Evolutionary conservation across 2,329 filamentous ascomycete genomes (phyloP), one percentile per base, ranked within the genome.

Genomic region (Talaromyces sp.): DNA sequence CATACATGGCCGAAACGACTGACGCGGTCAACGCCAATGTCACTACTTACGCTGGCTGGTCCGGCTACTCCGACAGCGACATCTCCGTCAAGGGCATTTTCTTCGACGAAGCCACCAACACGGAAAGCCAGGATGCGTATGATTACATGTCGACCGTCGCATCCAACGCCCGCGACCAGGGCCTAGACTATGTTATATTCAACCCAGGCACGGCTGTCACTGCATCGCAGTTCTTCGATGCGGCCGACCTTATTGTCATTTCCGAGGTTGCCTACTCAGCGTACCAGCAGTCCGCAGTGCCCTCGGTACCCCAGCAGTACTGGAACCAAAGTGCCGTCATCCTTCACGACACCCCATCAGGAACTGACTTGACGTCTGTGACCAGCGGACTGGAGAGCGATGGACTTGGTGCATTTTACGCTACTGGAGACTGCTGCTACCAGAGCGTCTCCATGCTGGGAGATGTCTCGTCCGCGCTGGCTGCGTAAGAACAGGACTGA

Each of bases 1-100:
- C n/a, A 17, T 62, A 62, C 44, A 15, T 55, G 19, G 51, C 6
- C 8, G 22, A 52, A 17, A 19, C 8, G 19, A 57, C 32, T 17
- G 42, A 30, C 13, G 13, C 36, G 1, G 39, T 59, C 15, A 57
- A 59, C 44, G 36, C 10, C 9, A 32, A 62, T 27, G 39, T 62
- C 32, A 57, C 25, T 22, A 57, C 32, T 7, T 62, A 62, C 17
- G 42, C 61, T 22, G 57, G 57, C 61, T 62, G 61, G 61, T 9
- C 22, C 39, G 32, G 22, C 17, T 62, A 62, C 15, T 33, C 61
- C 4, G 57, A 11, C 4, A 62, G 56, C 25, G 56, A 62, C 44
- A 62, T 62, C 36, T 25, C 61, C 15, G 36, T 62, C 7, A 33
- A 59, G 19, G 60, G 60, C 6, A 62, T 62, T n/a, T 59, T 62